Evolutionary conservation across 2,329 filamentous ascomycete species (phyloP).

Genomic region (Ilyonectria robusta): DNA sequence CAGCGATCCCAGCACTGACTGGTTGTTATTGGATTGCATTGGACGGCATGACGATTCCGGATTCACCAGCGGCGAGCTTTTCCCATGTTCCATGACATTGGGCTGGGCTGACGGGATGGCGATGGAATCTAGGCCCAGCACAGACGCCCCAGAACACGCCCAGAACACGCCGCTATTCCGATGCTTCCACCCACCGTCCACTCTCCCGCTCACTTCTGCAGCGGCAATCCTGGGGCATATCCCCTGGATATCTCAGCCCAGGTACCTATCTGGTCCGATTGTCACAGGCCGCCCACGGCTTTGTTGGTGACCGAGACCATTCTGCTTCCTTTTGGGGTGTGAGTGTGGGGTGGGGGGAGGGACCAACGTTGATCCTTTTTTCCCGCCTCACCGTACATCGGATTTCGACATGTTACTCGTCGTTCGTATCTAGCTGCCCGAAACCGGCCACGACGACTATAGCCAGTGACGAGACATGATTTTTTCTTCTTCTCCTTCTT

Average conservation of each 20-base stretch:
- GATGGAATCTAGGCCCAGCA: conserved; percentile 18
- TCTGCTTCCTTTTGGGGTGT: background rate
- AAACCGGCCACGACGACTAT: background rate
- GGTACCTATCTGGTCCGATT: conserved; percentile 6
- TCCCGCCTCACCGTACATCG: conserved; percentile 1
- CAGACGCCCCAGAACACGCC: conserved; percentile 2
- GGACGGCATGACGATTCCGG: conserved; percentile 16
- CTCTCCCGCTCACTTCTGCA: conserved; percentile 27
- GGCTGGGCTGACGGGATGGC: conserved; percentile 19
- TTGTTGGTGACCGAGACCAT: background rate
- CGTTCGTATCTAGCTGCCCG: background rate
- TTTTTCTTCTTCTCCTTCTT: background rate
- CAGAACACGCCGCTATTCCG: conserved; percentile 25
- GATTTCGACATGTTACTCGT: conserved; percentile 10
- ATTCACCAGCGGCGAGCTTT: conserved; percentile 8
- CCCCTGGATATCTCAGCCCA: conserved; percentile 19
- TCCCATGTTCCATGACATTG: conserved; percentile 2
- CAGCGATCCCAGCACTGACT: conserved; percentile 33
- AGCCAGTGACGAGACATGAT: background rate
- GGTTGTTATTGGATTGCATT: conserved; percentile 37
- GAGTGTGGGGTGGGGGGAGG: background rate
- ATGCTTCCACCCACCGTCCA: conserved; percentile 28
- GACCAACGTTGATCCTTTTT: background rate
- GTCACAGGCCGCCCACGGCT: conserved; percentile 1
- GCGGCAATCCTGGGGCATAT: conserved; percentile 44